Evolutionary conservation across 305 asterid genomes (phyloP).

Genomic region (Stenogyne calaminthoides): DNA sequence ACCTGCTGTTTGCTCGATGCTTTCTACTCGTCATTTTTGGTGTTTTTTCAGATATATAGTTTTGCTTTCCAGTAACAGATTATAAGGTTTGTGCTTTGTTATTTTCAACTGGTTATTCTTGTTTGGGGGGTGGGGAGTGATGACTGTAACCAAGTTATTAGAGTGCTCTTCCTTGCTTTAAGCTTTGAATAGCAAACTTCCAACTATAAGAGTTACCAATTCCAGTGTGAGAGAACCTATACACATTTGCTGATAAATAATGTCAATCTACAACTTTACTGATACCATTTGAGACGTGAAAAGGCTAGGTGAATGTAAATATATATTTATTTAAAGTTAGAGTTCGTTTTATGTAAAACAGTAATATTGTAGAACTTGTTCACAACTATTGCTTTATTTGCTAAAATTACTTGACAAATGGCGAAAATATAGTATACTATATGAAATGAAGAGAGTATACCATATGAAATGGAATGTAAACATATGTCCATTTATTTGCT

Average conservation of each 20-base stretch:
- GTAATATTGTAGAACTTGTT: too few species aligned
- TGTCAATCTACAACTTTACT: not conserved
- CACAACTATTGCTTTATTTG: too few species aligned
- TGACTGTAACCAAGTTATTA: not conserved
- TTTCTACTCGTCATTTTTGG: slow-evolving; percentile 6
- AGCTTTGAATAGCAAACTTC: not conserved
- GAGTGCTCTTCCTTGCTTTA: not conserved
- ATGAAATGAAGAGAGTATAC: too few species aligned
- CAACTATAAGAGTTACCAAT: not conserved
- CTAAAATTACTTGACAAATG: too few species aligned
- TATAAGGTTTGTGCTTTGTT: not conserved
- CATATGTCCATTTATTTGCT: too few species aligned
- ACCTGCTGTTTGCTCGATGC: slow-evolving; percentile 23
- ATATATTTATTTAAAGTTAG: too few species aligned
- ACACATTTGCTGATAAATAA: slow-evolving; percentile 1
- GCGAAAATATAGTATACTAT: too few species aligned
- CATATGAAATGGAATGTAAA: too few species aligned
- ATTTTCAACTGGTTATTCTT: not conserved
- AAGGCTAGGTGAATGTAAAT: not conserved
- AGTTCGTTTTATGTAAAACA: too few species aligned
- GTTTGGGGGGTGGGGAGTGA: not conserved
- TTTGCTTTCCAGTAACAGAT: slow-evolving; percentile 10
- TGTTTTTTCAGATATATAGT: slow-evolving; percentile 33
- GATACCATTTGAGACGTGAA: not conserved
- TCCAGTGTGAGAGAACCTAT: not conserved